Evolutionary conservation across 352 stramenopile species (phyloP).

Genomic region (Globisporangium parvum): DNA sequence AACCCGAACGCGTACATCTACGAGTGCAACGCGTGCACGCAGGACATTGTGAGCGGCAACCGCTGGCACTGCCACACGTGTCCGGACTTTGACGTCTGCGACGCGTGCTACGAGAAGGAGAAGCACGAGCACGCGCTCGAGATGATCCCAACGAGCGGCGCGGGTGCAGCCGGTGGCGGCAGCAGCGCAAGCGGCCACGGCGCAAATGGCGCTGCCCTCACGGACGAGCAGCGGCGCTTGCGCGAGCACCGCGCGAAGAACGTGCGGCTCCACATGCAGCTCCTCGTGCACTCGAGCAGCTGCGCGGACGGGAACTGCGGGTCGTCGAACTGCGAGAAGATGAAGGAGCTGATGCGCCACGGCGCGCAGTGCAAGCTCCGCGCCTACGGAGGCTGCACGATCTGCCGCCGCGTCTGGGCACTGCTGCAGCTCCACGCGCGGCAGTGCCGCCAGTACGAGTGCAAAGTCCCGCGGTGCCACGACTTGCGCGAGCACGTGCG

Average conservation of each 20-base stretch:
- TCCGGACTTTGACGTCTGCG: slow-evolving; percentile 87
- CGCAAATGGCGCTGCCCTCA: slow-evolving; percentile 25
- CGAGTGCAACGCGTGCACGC: slow-evolving; percentile 80
- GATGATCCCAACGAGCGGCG: slow-evolving; percentile 71
- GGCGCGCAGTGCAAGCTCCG: slow-evolving; percentile 91
- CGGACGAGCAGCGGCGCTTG: slow-evolving; percentile 55
- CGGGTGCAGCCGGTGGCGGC: slow-evolving; percentile 17
- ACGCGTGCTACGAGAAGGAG: slow-evolving; percentile 81
- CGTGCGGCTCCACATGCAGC: slow-evolving; percentile 97
- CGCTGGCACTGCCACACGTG: slow-evolving; percentile 89
- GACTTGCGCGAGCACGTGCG: slow-evolving; percentile 93
- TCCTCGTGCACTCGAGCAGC: slow-evolving; percentile 95
- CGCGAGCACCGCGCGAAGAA: slow-evolving; percentile 90
- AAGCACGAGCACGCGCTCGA: slow-evolving; percentile 76
- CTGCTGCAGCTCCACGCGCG: slow-evolving; percentile 96
- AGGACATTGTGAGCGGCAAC: slow-evolving; percentile 77
- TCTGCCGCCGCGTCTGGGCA: slow-evolving; percentile 96
- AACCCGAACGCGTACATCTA: slow-evolving; percentile 86
- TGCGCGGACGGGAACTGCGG: slow-evolving; percentile 91
- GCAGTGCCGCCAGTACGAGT: slow-evolving; percentile 92
- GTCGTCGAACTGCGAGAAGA: slow-evolving; percentile 97
- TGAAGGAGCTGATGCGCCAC: slow-evolving; percentile 98
- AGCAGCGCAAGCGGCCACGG: slow-evolving; percentile 9
- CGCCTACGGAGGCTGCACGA: slow-evolving; percentile 91
- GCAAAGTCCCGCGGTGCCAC: slow-evolving; percentile 95